Evolutionary conservation across 1,284 basidiomycete species (phyloP), one percentile per base, ranked within the genome.

Genomic region (Heterobasidion parviporum): DNA sequence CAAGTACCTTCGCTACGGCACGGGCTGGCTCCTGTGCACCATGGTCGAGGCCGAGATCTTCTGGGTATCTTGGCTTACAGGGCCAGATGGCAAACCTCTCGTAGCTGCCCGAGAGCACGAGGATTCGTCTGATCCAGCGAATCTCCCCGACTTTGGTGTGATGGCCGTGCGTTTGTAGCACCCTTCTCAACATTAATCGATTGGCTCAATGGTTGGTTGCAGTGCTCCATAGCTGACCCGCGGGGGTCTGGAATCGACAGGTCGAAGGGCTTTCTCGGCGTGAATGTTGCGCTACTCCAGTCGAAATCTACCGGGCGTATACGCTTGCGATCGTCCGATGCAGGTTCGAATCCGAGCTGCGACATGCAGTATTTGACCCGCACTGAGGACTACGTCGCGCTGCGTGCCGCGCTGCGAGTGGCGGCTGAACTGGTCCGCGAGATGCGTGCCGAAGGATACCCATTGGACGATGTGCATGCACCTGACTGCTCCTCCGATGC

Each of bases 331-430:
- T 67, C 65, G 9, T 36, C 58, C 20, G 59, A 73, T 59, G 70
- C 71, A 2, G 54, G 53, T 12, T 66, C 64, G n/a, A 67, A 69
- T 51, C 72, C 72, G 1, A 54, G 67, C 52, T 58, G 70, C 41
- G 65, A 73, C 50, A 70, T 71, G 57, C 60, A 63, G 26, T 73
- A 72, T 61, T 69, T 74, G 59, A 62, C 60, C 32, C 59, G 66
- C 38, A n/a, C 44, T 9, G 54, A 53, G 33, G 62, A 64, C 50
- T 20, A 12, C 15, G 35, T 18, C 18, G 54, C 68, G 38, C 62
- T 74, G 35, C 64, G 73, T 46, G 67, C 71, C 50, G 69, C 68
- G 14, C 64, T 74, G 56, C 70, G 71, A 46, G 62, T 68, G 56
- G 65, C 69, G 0, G 56, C 70, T 12, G 62, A 65, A 53, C 67